Percentiles rank a stretch among this genome's conserved stretches.
Evolutionary conservation across 1,284 basidiomycete species (phyloP).

Genomic region (Kalmanozyma brasiliensis): DNA sequence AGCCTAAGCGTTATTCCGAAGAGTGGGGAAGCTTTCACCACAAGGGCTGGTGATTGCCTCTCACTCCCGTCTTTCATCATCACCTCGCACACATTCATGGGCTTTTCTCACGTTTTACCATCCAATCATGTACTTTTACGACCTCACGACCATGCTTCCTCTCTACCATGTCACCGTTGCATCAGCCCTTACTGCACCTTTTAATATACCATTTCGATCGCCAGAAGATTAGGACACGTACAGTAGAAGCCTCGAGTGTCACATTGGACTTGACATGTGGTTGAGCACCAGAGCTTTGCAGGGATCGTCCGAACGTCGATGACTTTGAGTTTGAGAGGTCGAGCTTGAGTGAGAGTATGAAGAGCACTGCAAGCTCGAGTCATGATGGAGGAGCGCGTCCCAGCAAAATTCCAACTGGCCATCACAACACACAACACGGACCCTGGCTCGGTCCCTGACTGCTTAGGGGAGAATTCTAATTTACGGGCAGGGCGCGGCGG

Average conservation of each 20-base stretch:
- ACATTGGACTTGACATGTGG: too few relatives aligned
- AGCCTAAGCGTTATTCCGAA: constrained; percentile 48
- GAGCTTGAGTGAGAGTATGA: too few relatives aligned
- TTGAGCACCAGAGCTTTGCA: too few relatives aligned
- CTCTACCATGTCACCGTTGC: constrained; percentile 12
- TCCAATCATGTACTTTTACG: constrained; percentile 28
- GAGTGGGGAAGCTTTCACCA: constrained; percentile 62
- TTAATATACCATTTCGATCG: constrained; percentile 33
- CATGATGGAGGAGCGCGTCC: too few relatives aligned
- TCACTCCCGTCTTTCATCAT: background rate
- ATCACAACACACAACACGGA: too few relatives aligned
- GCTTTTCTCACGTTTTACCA: background rate
- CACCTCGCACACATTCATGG: background rate
- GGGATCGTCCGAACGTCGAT: too few relatives aligned
- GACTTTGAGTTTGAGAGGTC: too few relatives aligned
- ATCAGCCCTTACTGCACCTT: constrained; percentile 7
- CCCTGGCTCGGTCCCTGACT: too few relatives aligned
- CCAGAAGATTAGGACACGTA: constrained; percentile 6
- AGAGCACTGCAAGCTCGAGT: too few relatives aligned
- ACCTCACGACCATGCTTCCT: constrained; percentile 11
- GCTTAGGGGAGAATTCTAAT: too few relatives aligned
- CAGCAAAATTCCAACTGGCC: too few relatives aligned
- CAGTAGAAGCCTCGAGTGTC: too few relatives aligned
- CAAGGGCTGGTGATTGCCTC: constrained; percentile 55
- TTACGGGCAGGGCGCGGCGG: background rate